Evolutionary conservation across 1,284 basidiomycete genomes (phyloP).

Genomic region (Puccinia coronata): DNA sequence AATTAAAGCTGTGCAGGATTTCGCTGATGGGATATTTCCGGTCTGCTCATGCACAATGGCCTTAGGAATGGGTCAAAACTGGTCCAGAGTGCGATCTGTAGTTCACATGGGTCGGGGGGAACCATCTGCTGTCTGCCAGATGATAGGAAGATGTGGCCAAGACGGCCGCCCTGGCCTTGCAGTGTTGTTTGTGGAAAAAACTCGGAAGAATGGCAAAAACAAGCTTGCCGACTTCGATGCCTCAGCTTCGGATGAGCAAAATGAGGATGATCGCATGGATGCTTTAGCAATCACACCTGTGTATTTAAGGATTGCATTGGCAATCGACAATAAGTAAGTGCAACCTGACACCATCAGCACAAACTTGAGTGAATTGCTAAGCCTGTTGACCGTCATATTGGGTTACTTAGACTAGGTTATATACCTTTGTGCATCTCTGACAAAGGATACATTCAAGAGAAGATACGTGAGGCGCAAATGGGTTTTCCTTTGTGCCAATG

Average conservation of each 20-base stretch:
- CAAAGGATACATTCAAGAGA: too few relatives aligned
- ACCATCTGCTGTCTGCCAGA: slow-evolving; percentile 4
- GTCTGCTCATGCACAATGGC: background rate
- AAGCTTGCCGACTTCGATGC: background rate
- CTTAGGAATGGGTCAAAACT: background rate
- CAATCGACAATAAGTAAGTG: background rate
- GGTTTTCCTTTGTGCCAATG: too few relatives aligned
- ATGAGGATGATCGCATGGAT: background rate
- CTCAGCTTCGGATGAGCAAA: background rate
- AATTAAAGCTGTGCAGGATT: background rate
- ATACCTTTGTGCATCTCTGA: too few relatives aligned
- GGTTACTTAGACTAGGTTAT: too few relatives aligned
- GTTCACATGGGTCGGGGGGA: background rate
- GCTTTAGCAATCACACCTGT: background rate
- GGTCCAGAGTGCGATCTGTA: background rate
- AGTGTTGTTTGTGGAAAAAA: background rate
- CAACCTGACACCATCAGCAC: too few relatives aligned
- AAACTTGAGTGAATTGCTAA: too few relatives aligned
- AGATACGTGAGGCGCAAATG: too few relatives aligned
- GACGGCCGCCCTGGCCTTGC: background rate
- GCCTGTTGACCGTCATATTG: too few relatives aligned
- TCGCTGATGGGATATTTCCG: background rate
- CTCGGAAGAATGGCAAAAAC: background rate
- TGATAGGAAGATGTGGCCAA: background rate
- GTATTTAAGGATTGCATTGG: background rate